Percentiles rank a stretch among this genome's conserved stretches.
These are phyloP conservation scores for Prunus fruticosa DNA, from an alignment of 306 rosid genomes.

Conservation along the genomic window DNA sequence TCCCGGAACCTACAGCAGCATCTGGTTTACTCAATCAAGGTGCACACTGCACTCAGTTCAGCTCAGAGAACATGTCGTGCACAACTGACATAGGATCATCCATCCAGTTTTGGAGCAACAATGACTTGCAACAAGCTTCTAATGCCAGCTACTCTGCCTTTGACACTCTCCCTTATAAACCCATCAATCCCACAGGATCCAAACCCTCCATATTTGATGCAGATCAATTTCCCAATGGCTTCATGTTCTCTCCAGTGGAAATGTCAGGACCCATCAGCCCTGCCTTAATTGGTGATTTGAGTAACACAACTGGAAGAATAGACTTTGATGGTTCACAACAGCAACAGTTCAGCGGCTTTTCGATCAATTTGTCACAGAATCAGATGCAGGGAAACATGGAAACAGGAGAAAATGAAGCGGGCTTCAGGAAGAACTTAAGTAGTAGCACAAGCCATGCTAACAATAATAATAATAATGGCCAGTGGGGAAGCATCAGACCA, in stretches of 20 bases:
- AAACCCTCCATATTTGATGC: slow-evolving; percentile 33
- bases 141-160: slow-evolving; percentile 32
- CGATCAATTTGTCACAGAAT: slow-evolving; percentile 38
- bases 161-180: slow-evolving; percentile 32
- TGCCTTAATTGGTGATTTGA: slow-evolving; percentile 7
- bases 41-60: slow-evolving; percentile 31
- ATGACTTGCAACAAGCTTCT: slow-evolving; percentile 27
- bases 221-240: slow-evolving; percentile 32
- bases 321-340: slow-evolving; percentile 46
- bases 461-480: not conserved
- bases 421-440: slow-evolving; percentile 21
- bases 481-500: slow-evolving; percentile 40
- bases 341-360: slow-evolving; percentile 44
- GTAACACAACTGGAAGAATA: slow-evolving; percentile 20
- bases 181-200: slow-evolving; percentile 22
- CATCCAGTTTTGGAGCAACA: slow-evolving; percentile 31
- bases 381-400: slow-evolving; percentile 32
- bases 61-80: slow-evolving; percentile 41
- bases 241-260: slow-evolving; percentile 44
- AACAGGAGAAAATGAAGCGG: slow-evolving; percentile 18
- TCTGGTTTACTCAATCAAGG: slow-evolving; percentile 41
- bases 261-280: slow-evolving; percentile 37
- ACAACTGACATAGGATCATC: slow-evolving; percentile 40
- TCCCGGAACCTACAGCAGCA: slow-evolving; percentile 39
- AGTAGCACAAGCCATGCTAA: not conserved